Evolutionary conservation across 2,329 filamentous ascomycete genomes (phyloP), one percentile per base, ranked within the genome.

Genomic region (Alternaria sp.): DNA sequence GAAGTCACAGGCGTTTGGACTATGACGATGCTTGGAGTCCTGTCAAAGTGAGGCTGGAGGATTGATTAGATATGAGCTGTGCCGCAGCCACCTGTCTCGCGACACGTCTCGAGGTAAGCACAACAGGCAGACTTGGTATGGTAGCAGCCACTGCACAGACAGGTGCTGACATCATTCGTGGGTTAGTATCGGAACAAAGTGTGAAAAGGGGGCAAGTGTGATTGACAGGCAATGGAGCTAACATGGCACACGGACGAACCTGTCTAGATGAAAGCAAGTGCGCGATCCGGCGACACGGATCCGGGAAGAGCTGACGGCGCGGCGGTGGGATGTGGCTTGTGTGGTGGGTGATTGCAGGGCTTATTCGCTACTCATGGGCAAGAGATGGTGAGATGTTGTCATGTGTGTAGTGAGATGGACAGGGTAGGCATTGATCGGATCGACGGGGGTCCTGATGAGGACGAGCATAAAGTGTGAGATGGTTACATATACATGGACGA

Each of bases 201-300:
- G 24, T n/a, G 36, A 16, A 38, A 39, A 30, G 36, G 49, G 36
- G 36, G 36, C 36, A 51, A 42, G 49, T 42, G 49, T 36, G 18
- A 41, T 28, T 3, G 5, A 12, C 24, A 20, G 38, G 48, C 34
- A 26, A 26, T 20, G 36, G 18, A 41, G n/a, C 22, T 39, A 34
- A 51, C 36, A 22, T 8, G n/a, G n/a, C 20, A 52, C 36, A 42
- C 49, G 49, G 49, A 52, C 49, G 49, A 42, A 52, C 36, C 18
- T 32, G 49, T 42, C 36, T 41, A 22, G 22, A 41, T 22, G 22
- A 9, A 22, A 28, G 24, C 24, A 32, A 42, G 38, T 52, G 24
- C 24, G 26, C 34, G 24, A 22, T 43, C 49, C 49, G 26, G 24
- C 49, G 20, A 41, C 24, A 28, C 26, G 49, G 49, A 30, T 34